These are phyloP conservation scores for Meyerozyma carpophila DNA, from an alignment of 1,139 yeast species.

Conservation along the genomic window DNA sequence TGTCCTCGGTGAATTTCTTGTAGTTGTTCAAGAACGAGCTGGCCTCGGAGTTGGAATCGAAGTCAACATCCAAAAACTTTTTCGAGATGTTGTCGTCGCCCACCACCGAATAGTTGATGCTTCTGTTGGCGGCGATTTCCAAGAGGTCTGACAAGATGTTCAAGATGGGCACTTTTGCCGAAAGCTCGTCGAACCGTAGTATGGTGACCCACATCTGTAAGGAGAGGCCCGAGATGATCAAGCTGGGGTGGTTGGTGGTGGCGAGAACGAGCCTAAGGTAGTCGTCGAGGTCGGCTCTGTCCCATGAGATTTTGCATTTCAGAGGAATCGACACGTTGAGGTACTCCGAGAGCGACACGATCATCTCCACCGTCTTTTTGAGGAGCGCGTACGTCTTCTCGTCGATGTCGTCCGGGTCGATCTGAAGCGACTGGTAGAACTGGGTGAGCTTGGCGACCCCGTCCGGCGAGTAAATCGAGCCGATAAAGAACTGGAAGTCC, in stretches of 20 bases:
- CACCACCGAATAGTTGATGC: constrained; percentile 66
- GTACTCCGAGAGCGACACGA: constrained; percentile 82
- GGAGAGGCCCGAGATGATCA: constrained; percentile 87
- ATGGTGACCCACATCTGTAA: constrained; percentile 94
- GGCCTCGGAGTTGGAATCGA: constrained; percentile 82
- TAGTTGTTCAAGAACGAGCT: constrained; percentile 74
- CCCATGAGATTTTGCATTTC: constrained; percentile 39
- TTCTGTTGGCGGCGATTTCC: constrained; percentile 73
- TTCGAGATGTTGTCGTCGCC: constrained; percentile 62
- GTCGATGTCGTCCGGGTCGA: constrained; percentile 75
- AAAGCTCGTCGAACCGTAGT: constrained; percentile 71
- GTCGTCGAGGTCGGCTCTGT: constrained; percentile 50
- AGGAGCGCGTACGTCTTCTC: constrained; percentile 73
- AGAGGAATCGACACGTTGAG: constrained; percentile 40
- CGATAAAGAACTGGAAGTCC: constrained; percentile 77
- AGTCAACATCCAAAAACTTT: constrained; percentile 71
- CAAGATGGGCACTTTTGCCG: constrained; percentile 44
- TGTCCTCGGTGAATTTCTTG: constrained; percentile 82
- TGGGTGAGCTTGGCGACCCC: constrained; percentile 64
- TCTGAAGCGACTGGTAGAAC: constrained; percentile 57
- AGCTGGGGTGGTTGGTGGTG: constrained; percentile 79
- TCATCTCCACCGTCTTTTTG: constrained; percentile 90
- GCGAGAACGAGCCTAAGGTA: constrained; percentile 71
- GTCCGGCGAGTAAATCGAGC: constrained; percentile 66
- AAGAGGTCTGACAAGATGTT: constrained; percentile 60